Evolutionary conservation across 140 eudicot species (phyloP), one percentile per base, ranked within the genome.

Genomic region (Senecio squalidus): DNA sequence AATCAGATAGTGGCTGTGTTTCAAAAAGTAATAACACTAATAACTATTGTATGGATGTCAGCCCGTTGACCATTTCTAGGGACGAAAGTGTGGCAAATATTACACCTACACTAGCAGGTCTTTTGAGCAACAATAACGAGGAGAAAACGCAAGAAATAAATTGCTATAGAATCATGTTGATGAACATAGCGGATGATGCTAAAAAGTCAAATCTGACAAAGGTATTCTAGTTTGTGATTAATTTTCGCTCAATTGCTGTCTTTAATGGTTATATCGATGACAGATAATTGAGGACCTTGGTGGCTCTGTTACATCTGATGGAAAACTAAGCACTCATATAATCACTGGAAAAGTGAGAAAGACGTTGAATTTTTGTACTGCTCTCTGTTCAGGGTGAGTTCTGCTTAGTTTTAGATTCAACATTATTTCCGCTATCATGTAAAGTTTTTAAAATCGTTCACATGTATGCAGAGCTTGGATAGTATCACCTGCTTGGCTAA

Each of bases 331-430:
- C 79, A 91, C 98, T 21, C 98, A 91, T 75, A 78, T 91, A 18
- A 68, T 91, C 72, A 80, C 95, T 5, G 95, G 98, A 55, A 80
- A 83, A 86, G 94, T 79, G 27, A 78, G 98, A 65, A 78, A 75
- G 68, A 86, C 98, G n/a, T 57, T 81, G 39, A 91, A 91, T 45
- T 86, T 90, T 79, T 91, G 98, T 70, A 76, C 78, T 4, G 98
- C 95, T 72, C 95, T 91, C 54, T 86, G 98, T 58, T 83, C 94
- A 71, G 95, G 98, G 98, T 91, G 11, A 72, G 94, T 71, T 69
- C 58, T 60, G 38, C 47, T 48, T 6, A 7, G 31, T 14, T 50
- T 49, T 5, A 16, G 7, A 25, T 10, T 14, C 2, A 58, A 4
- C 4, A 4, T 21, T 18, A 6, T 30, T 20, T 21, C 25, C 9